These are phyloP conservation scores for Basidiobolus meristosporus DNA, from an alignment of 371 early-diverging fungal genomes.

Conservation along the genomic window DNA sequence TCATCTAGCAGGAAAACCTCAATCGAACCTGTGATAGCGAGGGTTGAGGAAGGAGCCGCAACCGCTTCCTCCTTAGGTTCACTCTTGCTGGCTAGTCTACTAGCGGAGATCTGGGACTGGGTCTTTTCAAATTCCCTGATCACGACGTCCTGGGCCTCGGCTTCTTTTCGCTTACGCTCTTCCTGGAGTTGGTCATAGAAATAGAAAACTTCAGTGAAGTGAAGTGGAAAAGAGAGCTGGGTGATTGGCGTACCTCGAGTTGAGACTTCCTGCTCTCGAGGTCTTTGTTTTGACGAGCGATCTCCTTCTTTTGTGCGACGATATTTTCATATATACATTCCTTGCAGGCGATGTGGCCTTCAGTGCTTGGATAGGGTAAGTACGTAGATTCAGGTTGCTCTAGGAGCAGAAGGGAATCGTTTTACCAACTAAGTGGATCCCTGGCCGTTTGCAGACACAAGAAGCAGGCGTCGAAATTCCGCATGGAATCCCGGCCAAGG, in stretches of 20 bases:
- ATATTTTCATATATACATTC: constrained; percentile 83
- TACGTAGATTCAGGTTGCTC: too few relatives aligned
- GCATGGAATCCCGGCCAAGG: constrained; percentile 71
- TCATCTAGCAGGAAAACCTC: neutral
- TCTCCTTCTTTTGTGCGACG: constrained; percentile 67
- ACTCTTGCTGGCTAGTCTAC: neutral
- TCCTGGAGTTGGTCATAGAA: constrained; percentile 19
- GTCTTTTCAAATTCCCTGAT: constrained; percentile 5
- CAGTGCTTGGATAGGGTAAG: constrained; percentile 10
- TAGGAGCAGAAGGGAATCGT: too few relatives aligned
- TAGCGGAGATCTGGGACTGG: neutral
- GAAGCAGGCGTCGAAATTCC: constrained; percentile 75
- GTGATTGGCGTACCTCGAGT: too few relatives aligned
- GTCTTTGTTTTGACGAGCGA: constrained; percentile 31
- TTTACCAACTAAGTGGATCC: constrained; percentile 62
- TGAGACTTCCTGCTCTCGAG: constrained; percentile 28
- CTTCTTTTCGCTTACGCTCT: constrained; percentile 3
- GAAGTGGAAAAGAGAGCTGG: too few relatives aligned
- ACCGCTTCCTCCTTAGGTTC: neutral
- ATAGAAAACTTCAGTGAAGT: too few relatives aligned
- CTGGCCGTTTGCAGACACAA: constrained; percentile 76
- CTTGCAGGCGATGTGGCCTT: constrained; percentile 72
- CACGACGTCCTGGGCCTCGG: constrained; percentile 2
- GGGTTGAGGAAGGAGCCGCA: neutral
- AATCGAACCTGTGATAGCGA: neutral